These are phyloP conservation scores for Plantago elongata DNA, from an alignment of 257 asterid species.

Conservation along the genomic window DNA sequence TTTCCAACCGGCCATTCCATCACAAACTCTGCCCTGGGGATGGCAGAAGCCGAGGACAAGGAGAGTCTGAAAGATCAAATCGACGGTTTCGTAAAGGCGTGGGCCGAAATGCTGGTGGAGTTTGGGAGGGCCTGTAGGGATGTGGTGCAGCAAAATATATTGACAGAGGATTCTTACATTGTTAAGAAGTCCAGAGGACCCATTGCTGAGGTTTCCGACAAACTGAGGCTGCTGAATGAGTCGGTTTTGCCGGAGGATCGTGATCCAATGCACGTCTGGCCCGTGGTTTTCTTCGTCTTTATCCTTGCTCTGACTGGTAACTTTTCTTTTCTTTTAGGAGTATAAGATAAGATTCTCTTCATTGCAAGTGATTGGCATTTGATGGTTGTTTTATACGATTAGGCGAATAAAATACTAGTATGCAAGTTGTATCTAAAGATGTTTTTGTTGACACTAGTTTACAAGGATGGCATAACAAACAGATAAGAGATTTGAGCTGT, in stretches of 20 bases:
- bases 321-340: background rate
- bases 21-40: conserved; percentile 6
- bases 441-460: too few relatives aligned
- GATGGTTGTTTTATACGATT: too few relatives aligned
- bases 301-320: conserved; percentile 70
- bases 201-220: conserved; percentile 47
- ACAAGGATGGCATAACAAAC: too few relatives aligned
- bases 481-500: too few relatives aligned
- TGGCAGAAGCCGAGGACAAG: conserved; percentile 23
- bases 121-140: conserved; percentile 72
- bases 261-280: conserved; percentile 76
- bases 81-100: conserved; percentile 74
- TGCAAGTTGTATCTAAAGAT: too few relatives aligned
- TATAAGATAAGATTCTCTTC: background rate
- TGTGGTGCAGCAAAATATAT: conserved; percentile 66
- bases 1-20: conserved; percentile 34
- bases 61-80: conserved; percentile 84
- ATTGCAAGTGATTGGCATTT: background rate
- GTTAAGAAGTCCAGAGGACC: conserved; percentile 53
- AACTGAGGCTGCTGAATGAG: conserved; percentile 57
- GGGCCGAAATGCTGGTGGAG: conserved; percentile 77
- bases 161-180: conserved; percentile 78
- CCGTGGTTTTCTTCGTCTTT: conserved; percentile 58
- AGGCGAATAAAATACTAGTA: too few relatives aligned
- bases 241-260: conserved; percentile 82